Evolutionary conservation across 495 filamentous ascomycete species (phyloP).

Genomic region (Aspergillus biplanus): DNA sequence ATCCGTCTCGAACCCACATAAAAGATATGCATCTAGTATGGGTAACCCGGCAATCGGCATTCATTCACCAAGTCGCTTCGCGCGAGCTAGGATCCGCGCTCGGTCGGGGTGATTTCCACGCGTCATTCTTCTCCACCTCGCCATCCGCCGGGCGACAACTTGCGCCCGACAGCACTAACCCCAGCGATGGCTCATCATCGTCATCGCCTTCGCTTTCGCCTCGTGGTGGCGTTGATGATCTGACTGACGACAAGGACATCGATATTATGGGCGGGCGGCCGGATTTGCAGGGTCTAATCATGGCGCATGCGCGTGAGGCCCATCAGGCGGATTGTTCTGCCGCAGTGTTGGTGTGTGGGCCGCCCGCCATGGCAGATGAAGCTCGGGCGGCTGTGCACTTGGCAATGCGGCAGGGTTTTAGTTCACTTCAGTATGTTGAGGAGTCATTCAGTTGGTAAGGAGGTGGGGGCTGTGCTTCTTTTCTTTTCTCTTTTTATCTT

Average conservation of each 20-base stretch:
- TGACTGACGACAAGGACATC: slow-evolving; percentile 12
- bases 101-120: slow-evolving; percentile 37
- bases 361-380: slow-evolving; percentile 52
- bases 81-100: slow-evolving; percentile 36
- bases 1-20: slow-evolving; percentile 19
- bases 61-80: slow-evolving; percentile 36
- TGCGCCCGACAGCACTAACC: background rate
- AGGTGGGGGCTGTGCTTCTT: background rate
- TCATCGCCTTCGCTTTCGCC: too few species aligned
- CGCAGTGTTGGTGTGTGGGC: slow-evolving; percentile 55
- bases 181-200: too few species aligned
- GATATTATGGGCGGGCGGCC: slow-evolving; percentile 38
- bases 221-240: background rate
- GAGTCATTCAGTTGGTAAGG: slow-evolving; percentile 49
- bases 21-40: slow-evolving; percentile 44
- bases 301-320: slow-evolving; percentile 35
- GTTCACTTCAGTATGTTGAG: slow-evolving; percentile 43
- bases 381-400: slow-evolving; percentile 45
- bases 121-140: slow-evolving; percentile 40
- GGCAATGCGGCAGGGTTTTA: slow-evolving; percentile 39
- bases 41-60: slow-evolving; percentile 42
- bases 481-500: background rate
- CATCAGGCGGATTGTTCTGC: slow-evolving; percentile 30
- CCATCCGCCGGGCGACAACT: background rate
- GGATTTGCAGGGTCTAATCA: slow-evolving; percentile 36